These are phyloP conservation scores for Aphanomyces stellatus DNA, from an alignment of 352 stramenopile genomes.

Conservation along the genomic window DNA sequence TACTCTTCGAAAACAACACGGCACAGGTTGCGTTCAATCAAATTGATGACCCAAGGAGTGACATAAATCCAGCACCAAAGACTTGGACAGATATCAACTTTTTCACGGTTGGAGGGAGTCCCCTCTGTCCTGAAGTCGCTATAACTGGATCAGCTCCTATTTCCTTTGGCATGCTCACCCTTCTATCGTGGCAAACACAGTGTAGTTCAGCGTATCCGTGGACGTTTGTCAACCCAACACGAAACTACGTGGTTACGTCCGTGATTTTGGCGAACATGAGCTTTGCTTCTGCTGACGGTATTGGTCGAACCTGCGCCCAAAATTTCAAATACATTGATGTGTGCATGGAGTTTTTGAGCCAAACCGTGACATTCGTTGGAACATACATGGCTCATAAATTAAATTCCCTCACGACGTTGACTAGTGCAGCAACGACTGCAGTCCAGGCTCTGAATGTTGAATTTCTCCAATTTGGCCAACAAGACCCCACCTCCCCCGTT, in stretches of 20 bases:
- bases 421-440: not conserved
- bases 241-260: not conserved
- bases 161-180: no score
- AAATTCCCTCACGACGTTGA: not conserved
- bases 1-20: not conserved
- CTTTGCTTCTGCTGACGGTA: no score
- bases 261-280: not conserved
- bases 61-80: not conserved
- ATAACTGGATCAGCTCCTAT: not conserved
- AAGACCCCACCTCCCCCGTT: not conserved
- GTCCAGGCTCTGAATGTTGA: not conserved
- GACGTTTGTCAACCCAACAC: not conserved
- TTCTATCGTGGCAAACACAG: no score
- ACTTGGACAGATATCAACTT: no score
- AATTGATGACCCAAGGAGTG: not conserved
- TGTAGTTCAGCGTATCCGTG: no score
- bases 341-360: no score
- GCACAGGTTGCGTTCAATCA: not conserved
- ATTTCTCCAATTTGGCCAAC: not conserved
- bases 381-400: no score
- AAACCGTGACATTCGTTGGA: no score
- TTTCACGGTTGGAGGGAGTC: not conserved
- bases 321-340: no score
- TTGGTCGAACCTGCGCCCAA: no score
- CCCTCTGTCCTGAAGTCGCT: not conserved